These are phyloP conservation scores for Didymella sp. DNA, from an alignment of 2,329 filamentous ascomycete species.

Conservation along the genomic window DNA sequence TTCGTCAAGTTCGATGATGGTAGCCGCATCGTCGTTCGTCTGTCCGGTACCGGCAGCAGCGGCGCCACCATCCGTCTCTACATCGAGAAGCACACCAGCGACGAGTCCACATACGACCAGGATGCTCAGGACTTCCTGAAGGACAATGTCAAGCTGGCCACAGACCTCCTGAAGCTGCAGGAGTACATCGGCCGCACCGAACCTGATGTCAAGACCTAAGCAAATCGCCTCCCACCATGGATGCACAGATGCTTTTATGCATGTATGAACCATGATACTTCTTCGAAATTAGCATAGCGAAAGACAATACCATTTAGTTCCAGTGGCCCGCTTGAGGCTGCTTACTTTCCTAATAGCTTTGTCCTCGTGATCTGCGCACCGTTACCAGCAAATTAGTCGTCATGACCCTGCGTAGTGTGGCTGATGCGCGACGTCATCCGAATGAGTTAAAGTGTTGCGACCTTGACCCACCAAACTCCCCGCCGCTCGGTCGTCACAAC, in stretches of 20 bases:
- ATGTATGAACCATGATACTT: conserved; percentile 22
- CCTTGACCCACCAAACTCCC: conserved; percentile 14
- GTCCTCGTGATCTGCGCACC: conserved; percentile 2
- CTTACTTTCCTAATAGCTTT: not conserved
- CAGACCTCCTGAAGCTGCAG: conserved; percentile 87
- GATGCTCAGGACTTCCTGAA: conserved; percentile 94
- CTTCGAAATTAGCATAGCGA: conserved; percentile 19
- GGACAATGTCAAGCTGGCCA: conserved; percentile 85
- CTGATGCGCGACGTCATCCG: conserved; percentile 18
- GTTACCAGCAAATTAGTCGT: conserved; percentile 1
- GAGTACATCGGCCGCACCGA: conserved; percentile 90
- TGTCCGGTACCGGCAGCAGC: conserved; percentile 93
- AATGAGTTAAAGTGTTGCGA: conserved; percentile 1
- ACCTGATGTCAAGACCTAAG: conserved; percentile 94
- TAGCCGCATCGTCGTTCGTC: conserved; percentile 90
- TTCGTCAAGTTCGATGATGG: conserved; percentile 94
- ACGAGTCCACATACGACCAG: conserved; percentile 76
- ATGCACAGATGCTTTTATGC: conserved; percentile 6
- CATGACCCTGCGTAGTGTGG: conserved; percentile 17
- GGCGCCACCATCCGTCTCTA: conserved; percentile 97
- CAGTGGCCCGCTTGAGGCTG: not conserved
- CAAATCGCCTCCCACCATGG: not conserved
- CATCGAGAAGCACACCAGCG: conserved; percentile 91
- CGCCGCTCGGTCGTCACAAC: conserved; percentile 16
- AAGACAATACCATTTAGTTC: conserved; percentile 17